Base-by-base conservation (phyloP, 768 basidiomycete genomes). In the Fomitopsis serialis region DNA sequence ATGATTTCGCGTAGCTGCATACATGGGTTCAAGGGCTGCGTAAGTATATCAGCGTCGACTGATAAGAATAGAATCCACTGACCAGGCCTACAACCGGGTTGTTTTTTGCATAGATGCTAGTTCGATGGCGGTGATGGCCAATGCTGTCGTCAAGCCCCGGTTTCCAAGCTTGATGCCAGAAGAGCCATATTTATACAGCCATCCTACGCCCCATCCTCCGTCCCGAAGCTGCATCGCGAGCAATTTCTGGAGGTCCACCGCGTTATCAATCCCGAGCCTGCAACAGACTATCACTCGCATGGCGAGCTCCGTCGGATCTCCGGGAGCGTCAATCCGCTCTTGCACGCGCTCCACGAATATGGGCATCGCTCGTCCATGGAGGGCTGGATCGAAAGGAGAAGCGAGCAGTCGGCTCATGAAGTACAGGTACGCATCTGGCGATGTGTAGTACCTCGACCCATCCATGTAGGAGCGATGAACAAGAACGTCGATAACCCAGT, bases 101-200 rank as follows among this genome's bases (percentile, higher is more conserved):
- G n/a, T n/a, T n/a, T n/a, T n/a, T n/a, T n/a, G n/a, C n/a, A n/a
- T n/a, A n/a, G 29, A 32, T 32, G 29, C 11, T 32, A 32, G 11
- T 5, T 11, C 6, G 11, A 81, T 70, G 8, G 81, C 81, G 35
- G 75, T 76, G 54, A 81, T 63, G 12, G 80, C 80, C 23, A 81
- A 58, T 1, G 79, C 79, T 22, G 80, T 82, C 2, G 76, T 75
- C 21, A 82, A 66, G 0, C 81, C 80, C 6, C 77, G 73, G 63
- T 82, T 82, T 12, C 78, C 76, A 25, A 83, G 78, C 47, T 66
- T 70, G 46, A 79, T 63, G 0, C 73, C 75, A 0, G 76, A 72
- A 0, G 71, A 70, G 3, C 78, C 78, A 53, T 77, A 80, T 63
- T 74, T 78, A 68, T 80, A 84, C 19, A 83, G 68, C 78, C 79